Percentiles rank a stretch among this genome's conserved stretches.
phyloP scores from a whole-genome alignment of 2,329 filamentous ascomycete genomes.

The Mycosphaerella sp. region DNA sequence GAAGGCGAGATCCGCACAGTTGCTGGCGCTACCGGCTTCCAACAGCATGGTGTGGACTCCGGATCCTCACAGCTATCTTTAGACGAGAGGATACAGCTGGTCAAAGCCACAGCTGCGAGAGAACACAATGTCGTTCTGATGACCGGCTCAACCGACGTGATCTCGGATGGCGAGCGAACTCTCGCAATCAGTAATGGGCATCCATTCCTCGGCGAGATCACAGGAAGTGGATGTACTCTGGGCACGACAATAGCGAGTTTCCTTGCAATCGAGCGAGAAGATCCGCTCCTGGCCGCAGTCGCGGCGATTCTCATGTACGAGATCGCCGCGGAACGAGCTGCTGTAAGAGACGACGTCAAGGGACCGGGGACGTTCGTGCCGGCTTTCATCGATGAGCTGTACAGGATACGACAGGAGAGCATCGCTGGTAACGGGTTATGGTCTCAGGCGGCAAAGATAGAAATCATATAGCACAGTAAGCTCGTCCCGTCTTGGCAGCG shows the following conservation, averaged over 20 bases:
- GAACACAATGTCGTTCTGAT: constrained; percentile 71
- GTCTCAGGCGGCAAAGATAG: constrained; percentile 49
- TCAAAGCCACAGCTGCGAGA: constrained; percentile 58
- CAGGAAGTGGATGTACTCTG: constrained; percentile 72
- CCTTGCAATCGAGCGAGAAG: constrained; percentile 56
- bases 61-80: constrained; percentile 50
- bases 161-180: constrained; percentile 67
- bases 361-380: constrained; percentile 86
- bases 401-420: constrained; percentile 45
- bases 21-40: constrained; percentile 49
- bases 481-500: background rate
- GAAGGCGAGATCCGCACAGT: constrained; percentile 78
- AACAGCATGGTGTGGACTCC: constrained; percentile 80
- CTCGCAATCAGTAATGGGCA: constrained; percentile 72
- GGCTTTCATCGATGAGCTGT: constrained; percentile 70
- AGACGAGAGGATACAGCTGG: constrained; percentile 56
- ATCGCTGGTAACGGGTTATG: constrained; percentile 46
- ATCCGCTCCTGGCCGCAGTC: constrained; percentile 66
- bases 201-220: constrained; percentile 61
- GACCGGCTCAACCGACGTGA: constrained; percentile 71
- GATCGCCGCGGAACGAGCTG: constrained; percentile 65
- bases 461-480: constrained; percentile 29
- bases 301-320: constrained; percentile 73
- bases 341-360: constrained; percentile 52
- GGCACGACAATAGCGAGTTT: constrained; percentile 75